Percentiles rank a stretch among this genome's conserved stretches.
Conservation (phyloP, 2,329 filamentous ascomycete species). For the Xylaria sp. region DNA sequence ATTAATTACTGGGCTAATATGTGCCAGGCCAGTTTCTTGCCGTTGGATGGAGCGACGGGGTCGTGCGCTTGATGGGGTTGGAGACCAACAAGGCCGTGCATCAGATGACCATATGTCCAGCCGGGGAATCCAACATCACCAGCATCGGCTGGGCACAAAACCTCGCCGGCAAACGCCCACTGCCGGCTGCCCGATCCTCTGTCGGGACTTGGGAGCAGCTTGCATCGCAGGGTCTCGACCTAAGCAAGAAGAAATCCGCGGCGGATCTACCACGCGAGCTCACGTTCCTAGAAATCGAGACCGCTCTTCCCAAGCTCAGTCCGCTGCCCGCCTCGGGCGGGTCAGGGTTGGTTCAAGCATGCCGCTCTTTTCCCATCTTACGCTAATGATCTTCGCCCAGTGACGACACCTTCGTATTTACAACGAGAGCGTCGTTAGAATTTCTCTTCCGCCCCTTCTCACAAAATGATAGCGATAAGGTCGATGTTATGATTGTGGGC, state of each 20-base stretch:
- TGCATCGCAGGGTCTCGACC: conserved; percentile 45
- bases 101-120: conserved; percentile 68
- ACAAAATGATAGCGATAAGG: conserved; percentile 74
- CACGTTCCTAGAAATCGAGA: conserved; percentile 79
- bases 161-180: conserved; percentile 49
- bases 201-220: conserved; percentile 49
- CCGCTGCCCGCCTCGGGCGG: conserved; percentile 73
- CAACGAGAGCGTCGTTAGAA: conserved; percentile 74
- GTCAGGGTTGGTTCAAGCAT: conserved; percentile 62
- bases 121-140: conserved; percentile 57
- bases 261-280: conserved; percentile 77
- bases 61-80: conserved; percentile 78
- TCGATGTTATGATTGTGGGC: conserved; percentile 82
- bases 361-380: conserved; percentile 24
- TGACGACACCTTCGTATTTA: conserved; percentile 71
- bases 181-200: conserved; percentile 33
- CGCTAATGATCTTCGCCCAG: conserved; percentile 50
- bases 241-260: conserved; percentile 47
- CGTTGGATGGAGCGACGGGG: conserved; percentile 80
- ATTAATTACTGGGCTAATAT: not conserved
- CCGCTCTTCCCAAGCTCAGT: conserved; percentile 79
- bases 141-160: conserved; percentile 66
- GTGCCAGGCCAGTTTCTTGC: conserved; percentile 16
- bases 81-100: conserved; percentile 86
- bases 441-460: conserved; percentile 73